Evolutionary conservation across 2,329 filamentous ascomycete species (phyloP).

Genomic region (Diaporthe citri): DNA sequence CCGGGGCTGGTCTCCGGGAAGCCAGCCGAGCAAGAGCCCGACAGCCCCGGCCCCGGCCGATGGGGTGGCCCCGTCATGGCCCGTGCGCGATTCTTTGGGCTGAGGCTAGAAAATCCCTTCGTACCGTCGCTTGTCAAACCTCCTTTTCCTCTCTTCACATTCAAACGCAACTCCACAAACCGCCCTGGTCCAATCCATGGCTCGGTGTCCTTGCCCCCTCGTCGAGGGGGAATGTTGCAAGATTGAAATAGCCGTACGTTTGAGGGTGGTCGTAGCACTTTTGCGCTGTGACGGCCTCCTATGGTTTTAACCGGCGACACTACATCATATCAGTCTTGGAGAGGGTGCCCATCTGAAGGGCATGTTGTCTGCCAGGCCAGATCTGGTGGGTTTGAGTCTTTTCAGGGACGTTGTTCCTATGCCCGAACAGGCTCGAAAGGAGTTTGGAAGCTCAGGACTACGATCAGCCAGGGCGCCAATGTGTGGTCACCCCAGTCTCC

Average conservation of each 20-base stretch:
- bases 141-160: conserved; percentile 34
- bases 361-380: neutral
- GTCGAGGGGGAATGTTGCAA: conserved; percentile 39
- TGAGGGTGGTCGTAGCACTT: conserved; percentile 42
- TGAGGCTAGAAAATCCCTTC: neutral
- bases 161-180: conserved; percentile 40
- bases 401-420: too few relatives aligned
- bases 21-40: neutral
- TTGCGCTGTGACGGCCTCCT: conserved; percentile 46
- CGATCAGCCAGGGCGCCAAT: neutral
- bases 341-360: neutral
- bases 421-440: neutral
- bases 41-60: neutral
- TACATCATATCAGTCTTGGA: neutral
- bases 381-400: neutral
- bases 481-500: neutral
- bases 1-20: conserved; percentile 1
- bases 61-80: neutral
- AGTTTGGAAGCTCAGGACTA: neutral
- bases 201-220: conserved; percentile 38
- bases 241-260: conserved; percentile 43
- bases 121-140: neutral
- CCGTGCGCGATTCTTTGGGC: conserved; percentile 18
- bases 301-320: conserved; percentile 47
- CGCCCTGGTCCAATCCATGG: conserved; percentile 26